These are phyloP conservation scores for Amanita rimosa DNA, from an alignment of 768 basidiomycete genomes.

Conservation along the genomic window DNA sequence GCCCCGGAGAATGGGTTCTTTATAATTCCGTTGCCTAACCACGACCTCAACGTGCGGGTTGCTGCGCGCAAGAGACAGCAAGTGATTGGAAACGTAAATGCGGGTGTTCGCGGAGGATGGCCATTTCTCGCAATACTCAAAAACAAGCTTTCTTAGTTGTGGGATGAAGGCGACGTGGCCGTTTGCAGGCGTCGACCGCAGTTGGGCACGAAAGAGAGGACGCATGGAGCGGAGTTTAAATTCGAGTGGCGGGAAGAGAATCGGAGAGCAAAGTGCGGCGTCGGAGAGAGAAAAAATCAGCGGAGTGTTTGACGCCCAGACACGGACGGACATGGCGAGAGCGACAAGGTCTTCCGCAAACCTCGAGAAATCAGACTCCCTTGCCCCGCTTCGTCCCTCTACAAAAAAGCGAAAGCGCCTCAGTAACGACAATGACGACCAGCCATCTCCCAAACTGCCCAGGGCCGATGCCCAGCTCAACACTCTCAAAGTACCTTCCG, in stretches of 20 bases:
- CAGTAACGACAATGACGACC: conserved; percentile 31
- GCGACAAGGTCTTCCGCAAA: conserved; percentile 56
- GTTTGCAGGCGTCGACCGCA: conserved; percentile 56
- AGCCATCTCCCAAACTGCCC: conserved; percentile 36
- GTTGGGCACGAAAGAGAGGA: conserved; percentile 30
- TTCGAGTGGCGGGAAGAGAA: neutral
- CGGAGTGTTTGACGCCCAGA: conserved; percentile 1
- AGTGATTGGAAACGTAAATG: conserved; percentile 50
- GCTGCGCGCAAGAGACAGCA: conserved; percentile 51
- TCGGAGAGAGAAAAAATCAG: neutral
- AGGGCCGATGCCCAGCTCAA: conserved; percentile 22
- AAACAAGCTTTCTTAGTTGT: conserved; percentile 74
- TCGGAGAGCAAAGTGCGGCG: conserved; percentile 8
- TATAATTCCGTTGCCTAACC: conserved; percentile 61
- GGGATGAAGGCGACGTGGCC: conserved; percentile 68
- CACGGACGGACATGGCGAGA: conserved; percentile 45
- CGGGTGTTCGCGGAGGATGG: conserved; percentile 66
- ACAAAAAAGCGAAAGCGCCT: conserved; percentile 63
- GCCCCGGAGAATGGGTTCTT: conserved; percentile 73
- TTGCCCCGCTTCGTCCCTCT: conserved; percentile 15
- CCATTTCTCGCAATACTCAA: conserved; percentile 82
- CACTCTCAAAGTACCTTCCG: conserved; percentile 8
- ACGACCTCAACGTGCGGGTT: conserved; percentile 85
- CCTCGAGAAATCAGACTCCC: conserved; percentile 20
- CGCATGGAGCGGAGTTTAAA: conserved; percentile 8